Base-by-base conservation (phyloP, 129 eudicot genomes). In the Helianthus tuberosus region DNA sequence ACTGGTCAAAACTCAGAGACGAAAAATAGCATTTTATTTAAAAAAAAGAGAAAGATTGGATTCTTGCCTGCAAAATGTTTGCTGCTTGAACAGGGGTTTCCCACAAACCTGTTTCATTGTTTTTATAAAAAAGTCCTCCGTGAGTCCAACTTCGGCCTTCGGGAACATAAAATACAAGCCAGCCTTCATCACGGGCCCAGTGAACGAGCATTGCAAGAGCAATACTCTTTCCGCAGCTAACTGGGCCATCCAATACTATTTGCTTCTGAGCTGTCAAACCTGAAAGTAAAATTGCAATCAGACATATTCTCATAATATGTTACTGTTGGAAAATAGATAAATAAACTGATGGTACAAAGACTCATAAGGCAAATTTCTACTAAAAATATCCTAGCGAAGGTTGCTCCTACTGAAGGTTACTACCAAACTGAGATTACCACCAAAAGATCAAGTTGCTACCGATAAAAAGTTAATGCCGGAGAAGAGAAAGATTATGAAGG, bases 141-240 rank as follows among this genome's bases (percentile, higher is more conserved):
- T 94, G 98, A 29, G 98, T 94, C 98, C 98, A 94, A 38, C 84
- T 79, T 76, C 85, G 84, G 23, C 96, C 98, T 79, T 77, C 83
- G 11, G 98, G 97, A 13, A 80, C 97, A 74, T 94, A 94, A 12
- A 94, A 73, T 20, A 94, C 97, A 54, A 94, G 78, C 98, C 98
- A 94, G 29, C 93, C 96, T 85, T 94, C 87, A 54, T 79, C 80
- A 41, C 98, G 97, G 0, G 98, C 98, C 98, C 98, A 94, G 20
- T 86, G 83, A 73, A 89, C 98, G 80, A 94, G 97, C 97, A 94
- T 90, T 49, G 98, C 97, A 38, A 94, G 93, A 25, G 97, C 88
- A 51, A 90, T 90, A 75, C 98, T 94, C 81, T 94, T 94, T 29
- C 98, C 98, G 66, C 91, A 90, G 76, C 96, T 88, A 23, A 84